A percentile compares a stretch with the other conserved stretches of the same genome.
Evolutionary conservation across 2,329 filamentous ascomycete species (phyloP).

Genomic region (Microcera coccophila): DNA sequence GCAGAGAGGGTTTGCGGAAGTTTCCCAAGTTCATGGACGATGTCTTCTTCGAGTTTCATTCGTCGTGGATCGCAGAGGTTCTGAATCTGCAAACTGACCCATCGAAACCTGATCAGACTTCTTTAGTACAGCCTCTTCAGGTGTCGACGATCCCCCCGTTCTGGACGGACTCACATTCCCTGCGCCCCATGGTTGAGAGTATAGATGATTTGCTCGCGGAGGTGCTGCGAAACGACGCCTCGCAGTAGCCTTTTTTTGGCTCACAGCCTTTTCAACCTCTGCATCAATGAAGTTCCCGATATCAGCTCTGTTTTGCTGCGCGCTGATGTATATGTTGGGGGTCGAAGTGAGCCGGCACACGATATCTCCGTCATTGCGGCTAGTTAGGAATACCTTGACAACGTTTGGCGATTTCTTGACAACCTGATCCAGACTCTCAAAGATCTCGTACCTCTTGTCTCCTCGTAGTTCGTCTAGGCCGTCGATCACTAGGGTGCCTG

Average conservation of each 20-base stretch:
- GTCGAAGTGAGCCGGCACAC: background rate
- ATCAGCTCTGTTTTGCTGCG: background rate
- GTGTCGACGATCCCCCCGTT: too few relatives aligned
- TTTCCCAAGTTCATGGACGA: background rate
- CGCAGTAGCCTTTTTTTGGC: too few relatives aligned
- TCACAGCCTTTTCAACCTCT: too few relatives aligned
- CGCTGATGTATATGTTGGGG: background rate
- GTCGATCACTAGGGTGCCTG: background rate
- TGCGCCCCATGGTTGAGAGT: too few relatives aligned
- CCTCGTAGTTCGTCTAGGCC: background rate
- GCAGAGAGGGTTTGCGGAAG: background rate
- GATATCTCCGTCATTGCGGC: background rate
- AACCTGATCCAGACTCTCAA: background rate
- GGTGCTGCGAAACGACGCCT: too few relatives aligned
- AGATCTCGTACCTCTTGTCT: background rate
- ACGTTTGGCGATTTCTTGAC: background rate
- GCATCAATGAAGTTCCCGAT: background rate
- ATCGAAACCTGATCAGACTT: background rate
- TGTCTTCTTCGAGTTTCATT: background rate
- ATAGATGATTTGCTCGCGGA: too few relatives aligned
- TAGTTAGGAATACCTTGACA: background rate
- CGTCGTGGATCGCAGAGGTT: background rate
- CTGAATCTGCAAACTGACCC: background rate
- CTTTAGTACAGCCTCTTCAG: too few relatives aligned
- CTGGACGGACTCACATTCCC: too few relatives aligned